These are phyloP conservation scores for Marvania coccoides DNA, from an alignment of 139 green algal genomes.

Conservation along the genomic window DNA sequence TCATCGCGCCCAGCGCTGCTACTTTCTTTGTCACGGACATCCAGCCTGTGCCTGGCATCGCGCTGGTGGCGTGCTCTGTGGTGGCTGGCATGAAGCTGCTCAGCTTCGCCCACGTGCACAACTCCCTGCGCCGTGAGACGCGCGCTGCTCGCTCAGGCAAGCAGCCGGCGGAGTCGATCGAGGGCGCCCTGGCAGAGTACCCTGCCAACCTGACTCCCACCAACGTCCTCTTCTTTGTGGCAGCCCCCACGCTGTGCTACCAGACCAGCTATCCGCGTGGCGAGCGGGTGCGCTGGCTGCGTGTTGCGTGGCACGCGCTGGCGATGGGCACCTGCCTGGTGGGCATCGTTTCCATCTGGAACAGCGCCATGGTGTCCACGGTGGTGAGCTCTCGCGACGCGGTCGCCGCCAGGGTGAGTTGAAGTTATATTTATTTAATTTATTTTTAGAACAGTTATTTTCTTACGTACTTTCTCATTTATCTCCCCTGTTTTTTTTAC, in stretches of 20 bases:
- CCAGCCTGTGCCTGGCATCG: conserved; percentile 41
- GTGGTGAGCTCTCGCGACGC: conserved; percentile 64
- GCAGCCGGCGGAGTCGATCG: too few species aligned
- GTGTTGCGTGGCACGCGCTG: conserved; percentile 19
- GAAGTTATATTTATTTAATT: too few species aligned
- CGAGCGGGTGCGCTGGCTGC: conserved; percentile 11
- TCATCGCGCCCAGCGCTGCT: conserved; percentile 38
- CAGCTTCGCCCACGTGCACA: conserved; percentile 68
- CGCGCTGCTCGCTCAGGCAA: too few species aligned
- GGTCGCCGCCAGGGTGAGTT: conserved; percentile 39
- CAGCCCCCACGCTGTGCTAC: conserved; percentile 73
- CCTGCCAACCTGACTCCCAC: conserved; percentile 63
- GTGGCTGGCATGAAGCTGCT: conserved; percentile 75
- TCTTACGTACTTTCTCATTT: too few species aligned
- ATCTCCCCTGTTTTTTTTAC: too few species aligned
- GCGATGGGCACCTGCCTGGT: conserved; percentile 13
- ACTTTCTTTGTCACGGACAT: conserved; percentile 33
- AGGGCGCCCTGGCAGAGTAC: conserved; percentile 60
- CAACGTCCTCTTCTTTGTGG: conserved; percentile 72
- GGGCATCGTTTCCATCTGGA: conserved; percentile 55
- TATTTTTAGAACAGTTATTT: not conserved
- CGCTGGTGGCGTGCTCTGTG: conserved; percentile 44
- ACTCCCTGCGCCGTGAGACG: too few species aligned
- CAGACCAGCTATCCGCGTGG: conserved; percentile 51
- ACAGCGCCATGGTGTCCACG: conserved; percentile 77